phyloP scores from a whole-genome alignment of 2,329 filamentous ascomycete genomes.

The Claviceps arundinis region DNA sequence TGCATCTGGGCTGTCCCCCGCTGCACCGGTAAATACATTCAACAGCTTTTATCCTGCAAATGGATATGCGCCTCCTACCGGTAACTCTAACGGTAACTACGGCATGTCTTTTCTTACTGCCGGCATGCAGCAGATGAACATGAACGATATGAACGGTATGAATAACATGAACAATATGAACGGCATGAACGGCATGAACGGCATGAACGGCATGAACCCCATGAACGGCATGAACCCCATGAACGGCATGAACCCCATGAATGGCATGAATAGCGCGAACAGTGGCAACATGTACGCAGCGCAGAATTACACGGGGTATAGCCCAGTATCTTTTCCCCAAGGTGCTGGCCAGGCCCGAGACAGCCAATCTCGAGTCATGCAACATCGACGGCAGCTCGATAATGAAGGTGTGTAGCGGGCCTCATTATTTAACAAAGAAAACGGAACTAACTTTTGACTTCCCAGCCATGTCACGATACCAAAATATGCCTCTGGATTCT shows the following conservation, averaged over 20 bases:
- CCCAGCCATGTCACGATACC: constrained; percentile 62
- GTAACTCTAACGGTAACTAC: constrained; percentile 9
- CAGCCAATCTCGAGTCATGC: constrained; percentile 62
- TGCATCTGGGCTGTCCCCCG: constrained; percentile 13
- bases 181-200: too few relatives aligned
- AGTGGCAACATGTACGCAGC: constrained; percentile 35
- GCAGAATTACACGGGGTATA: constrained; percentile 46
- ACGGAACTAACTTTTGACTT: constrained; percentile 15
- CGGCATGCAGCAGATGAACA: constrained; percentile 53
- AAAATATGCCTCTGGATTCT: constrained; percentile 69
- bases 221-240: constrained; percentile 18
- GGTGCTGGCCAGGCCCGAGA: constrained; percentile 47
- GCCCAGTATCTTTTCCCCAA: constrained; percentile 34
- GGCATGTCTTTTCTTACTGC: constrained; percentile 43
- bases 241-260: constrained; percentile 23
- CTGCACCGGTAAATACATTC: constrained; percentile 15
- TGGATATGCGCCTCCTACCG: constrained; percentile 17
- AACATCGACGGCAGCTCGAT: constrained; percentile 61
- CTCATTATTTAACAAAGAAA: not conserved
- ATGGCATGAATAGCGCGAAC: constrained; percentile 21
- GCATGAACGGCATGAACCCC: constrained; percentile 22
- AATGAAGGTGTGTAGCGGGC: constrained; percentile 44
- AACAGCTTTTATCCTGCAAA: constrained; percentile 20
- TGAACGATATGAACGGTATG: constrained; percentile 15
- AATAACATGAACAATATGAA: constrained; percentile 16